Evolutionary conservation across 2,329 filamentous ascomycete species (phyloP).

Genomic region (Venturia asperata): DNA sequence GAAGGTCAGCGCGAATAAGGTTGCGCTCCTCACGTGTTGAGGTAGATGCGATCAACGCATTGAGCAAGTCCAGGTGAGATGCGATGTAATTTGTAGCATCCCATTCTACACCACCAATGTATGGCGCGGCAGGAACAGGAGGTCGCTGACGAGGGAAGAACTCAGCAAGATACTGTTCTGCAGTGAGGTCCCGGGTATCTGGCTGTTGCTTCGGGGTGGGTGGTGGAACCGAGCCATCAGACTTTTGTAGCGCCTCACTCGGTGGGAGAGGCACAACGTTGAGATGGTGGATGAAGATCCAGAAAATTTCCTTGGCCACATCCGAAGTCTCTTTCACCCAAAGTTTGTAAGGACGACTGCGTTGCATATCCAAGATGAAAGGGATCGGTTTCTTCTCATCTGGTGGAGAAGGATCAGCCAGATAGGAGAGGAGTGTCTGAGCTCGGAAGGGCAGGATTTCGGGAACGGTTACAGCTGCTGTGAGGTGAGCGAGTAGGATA

Average conservation of each 20-base stretch:
- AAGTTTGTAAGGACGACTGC: slow-evolving; percentile 77
- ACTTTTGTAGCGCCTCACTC: slow-evolving; percentile 6
- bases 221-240: slow-evolving; percentile 20
- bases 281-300: slow-evolving; percentile 94
- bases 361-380: slow-evolving; percentile 86
- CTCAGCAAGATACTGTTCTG: slow-evolving; percentile 49
- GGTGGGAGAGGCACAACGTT: slow-evolving; percentile 62
- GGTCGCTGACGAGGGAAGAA: slow-evolving; percentile 82
- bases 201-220: slow-evolving; percentile 21
- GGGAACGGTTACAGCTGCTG: slow-evolving; percentile 50
- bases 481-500: slow-evolving; percentile 76
- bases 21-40: slow-evolving; percentile 66
- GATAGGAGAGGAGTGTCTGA: slow-evolving; percentile 65
- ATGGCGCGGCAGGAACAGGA: slow-evolving; percentile 87
- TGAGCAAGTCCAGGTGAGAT: slow-evolving; percentile 85
- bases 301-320: slow-evolving; percentile 97
- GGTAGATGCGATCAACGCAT: slow-evolving; percentile 78
- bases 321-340: slow-evolving; percentile 91
- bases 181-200: slow-evolving; percentile 29
- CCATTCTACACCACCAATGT: slow-evolving; percentile 97
- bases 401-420: slow-evolving; percentile 69
- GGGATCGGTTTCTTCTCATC: slow-evolving; percentile 70
- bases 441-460: slow-evolving; percentile 55
- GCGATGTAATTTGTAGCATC: slow-evolving; percentile 96
- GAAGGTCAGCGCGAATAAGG: slow-evolving; percentile 65